Percentiles rank a stretch among this genome's conserved stretches.
Evolutionary conservation across 2,329 filamentous ascomycete species (phyloP).

Genomic region (Botryosphaeria agaves): DNA sequence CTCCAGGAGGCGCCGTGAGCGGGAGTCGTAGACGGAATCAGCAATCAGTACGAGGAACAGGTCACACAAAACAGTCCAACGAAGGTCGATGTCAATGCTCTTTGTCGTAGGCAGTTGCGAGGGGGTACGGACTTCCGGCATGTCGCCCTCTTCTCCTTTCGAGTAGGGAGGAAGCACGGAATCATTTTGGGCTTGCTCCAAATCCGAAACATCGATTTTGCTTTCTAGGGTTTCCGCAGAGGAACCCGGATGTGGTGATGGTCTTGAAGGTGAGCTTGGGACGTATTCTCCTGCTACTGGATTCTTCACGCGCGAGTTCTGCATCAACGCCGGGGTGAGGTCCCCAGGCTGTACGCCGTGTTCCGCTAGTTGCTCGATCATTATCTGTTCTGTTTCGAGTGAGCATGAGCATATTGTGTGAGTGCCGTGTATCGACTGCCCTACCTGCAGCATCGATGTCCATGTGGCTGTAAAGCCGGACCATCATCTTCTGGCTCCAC

Average conservation of each 20-base stretch:
- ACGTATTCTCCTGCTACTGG: constrained; percentile 48
- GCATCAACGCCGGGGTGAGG: constrained; percentile 71
- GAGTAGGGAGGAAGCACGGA: constrained; percentile 37
- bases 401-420: constrained; percentile 1
- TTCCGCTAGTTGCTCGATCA: constrained; percentile 93
- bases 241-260: constrained; percentile 1
- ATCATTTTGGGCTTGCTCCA: too few relatives aligned
- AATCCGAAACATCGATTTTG: background rate
- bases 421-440: too few relatives aligned
- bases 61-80: constrained; percentile 95
- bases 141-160: constrained; percentile 47
- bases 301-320: constrained; percentile 84
- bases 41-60: constrained; percentile 89
- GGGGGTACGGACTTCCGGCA: constrained; percentile 65
- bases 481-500: constrained; percentile 98
- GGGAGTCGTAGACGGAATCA: constrained; percentile 83
- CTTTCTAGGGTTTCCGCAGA: background rate
- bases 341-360: constrained; percentile 79
- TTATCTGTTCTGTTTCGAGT: constrained; percentile 56
- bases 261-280: background rate
- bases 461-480: constrained; percentile 88
- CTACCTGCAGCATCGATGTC: constrained; percentile 58
- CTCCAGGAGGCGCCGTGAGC: constrained; percentile 72
- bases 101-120: constrained; percentile 65
- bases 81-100: constrained; percentile 85